Evolutionary conservation across 78 protist genomes (phyloP).

Genomic region (Mantamonas sphyraenae): DNA sequence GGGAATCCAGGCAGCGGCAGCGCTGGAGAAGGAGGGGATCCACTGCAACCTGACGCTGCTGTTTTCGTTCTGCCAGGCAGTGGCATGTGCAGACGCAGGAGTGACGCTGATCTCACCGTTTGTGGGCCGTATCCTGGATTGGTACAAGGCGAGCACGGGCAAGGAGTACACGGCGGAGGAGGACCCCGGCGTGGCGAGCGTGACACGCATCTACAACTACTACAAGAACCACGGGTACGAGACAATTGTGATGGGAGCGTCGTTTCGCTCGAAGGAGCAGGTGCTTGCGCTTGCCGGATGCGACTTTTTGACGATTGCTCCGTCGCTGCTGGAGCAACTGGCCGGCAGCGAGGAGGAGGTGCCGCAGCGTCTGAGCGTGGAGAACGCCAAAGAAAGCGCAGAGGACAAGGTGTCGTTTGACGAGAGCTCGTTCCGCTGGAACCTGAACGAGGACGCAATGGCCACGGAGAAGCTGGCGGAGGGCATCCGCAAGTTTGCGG

Average conservation of each 20-base stretch:
- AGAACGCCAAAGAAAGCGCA: conserved; percentile 27
- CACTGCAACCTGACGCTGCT: conserved; percentile 91
- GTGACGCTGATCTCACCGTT: conserved; percentile 93
- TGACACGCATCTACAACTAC: conserved; percentile 71
- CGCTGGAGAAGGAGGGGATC: conserved; percentile 81
- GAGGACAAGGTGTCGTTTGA: conserved; percentile 20
- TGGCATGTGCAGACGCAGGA: conserved; percentile 83
- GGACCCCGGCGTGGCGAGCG: conserved; percentile 91
- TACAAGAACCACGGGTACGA: conserved; percentile 83
- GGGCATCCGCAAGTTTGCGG: conserved; percentile 81
- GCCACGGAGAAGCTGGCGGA: conserved; percentile 90
- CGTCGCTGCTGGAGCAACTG: conserved; percentile 56
- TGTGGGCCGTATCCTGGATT: conserved; percentile 90
- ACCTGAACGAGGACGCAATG: conserved; percentile 78
- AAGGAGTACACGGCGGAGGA: conserved; percentile 37
- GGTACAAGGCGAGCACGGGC: conserved; percentile 39
- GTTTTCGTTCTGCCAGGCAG: conserved; percentile 86
- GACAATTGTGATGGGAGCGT: conserved; percentile 94
- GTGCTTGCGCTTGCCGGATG: conserved; percentile 59
- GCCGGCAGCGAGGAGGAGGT: neutral
- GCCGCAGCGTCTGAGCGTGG: conserved; percentile 14
- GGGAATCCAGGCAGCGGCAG: conserved; percentile 86
- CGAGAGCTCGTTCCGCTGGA: conserved; percentile 62
- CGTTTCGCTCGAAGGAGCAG: conserved; percentile 81
- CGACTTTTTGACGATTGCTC: conserved; percentile 63